Evolutionary conservation across 1,284 basidiomycete species (phyloP).

Genomic region (Melampsora larici-populina): DNA sequence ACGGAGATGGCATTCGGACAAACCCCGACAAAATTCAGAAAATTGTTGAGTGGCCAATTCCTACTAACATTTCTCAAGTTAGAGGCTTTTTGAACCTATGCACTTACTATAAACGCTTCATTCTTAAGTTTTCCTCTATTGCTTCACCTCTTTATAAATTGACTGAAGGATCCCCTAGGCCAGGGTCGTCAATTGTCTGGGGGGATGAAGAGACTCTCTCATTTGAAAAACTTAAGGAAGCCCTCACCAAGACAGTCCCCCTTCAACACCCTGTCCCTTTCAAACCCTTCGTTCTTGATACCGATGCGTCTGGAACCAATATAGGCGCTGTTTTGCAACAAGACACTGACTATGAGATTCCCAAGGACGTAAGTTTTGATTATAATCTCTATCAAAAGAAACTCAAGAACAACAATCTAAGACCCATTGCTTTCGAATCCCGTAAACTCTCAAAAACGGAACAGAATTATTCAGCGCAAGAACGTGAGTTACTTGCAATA

Average conservation of each 20-base stretch:
- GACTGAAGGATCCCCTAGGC: slow-evolving; percentile 2
- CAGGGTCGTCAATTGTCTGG: neutral
- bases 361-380: too few species aligned
- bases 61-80: too few species aligned
- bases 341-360: neutral
- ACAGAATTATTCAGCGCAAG: too few species aligned
- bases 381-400: too few species aligned
- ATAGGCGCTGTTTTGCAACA: slow-evolving; percentile 26
- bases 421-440: slow-evolving; percentile 14
- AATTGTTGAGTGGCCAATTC: too few species aligned
- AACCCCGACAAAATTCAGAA: neutral
- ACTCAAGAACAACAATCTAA: neutral
- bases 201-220: too few species aligned
- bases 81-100: too few species aligned
- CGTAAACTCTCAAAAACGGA: slow-evolving; percentile 11
- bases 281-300: neutral
- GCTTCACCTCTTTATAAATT: slow-evolving; percentile 1
- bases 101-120: slow-evolving; percentile 22
- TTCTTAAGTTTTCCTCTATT: neutral
- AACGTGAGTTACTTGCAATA: slow-evolving; percentile 17
- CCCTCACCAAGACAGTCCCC: neutral
- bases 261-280: slow-evolving; percentile 14
- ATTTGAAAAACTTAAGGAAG: neutral
- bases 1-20: neutral
- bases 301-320: too few species aligned